A percentile compares a stretch with the other conserved stretches of the same genome.
Conservation (phyloP, 2,329 filamentous ascomycete genomes). For the Fusarium proliferatum region DNA sequence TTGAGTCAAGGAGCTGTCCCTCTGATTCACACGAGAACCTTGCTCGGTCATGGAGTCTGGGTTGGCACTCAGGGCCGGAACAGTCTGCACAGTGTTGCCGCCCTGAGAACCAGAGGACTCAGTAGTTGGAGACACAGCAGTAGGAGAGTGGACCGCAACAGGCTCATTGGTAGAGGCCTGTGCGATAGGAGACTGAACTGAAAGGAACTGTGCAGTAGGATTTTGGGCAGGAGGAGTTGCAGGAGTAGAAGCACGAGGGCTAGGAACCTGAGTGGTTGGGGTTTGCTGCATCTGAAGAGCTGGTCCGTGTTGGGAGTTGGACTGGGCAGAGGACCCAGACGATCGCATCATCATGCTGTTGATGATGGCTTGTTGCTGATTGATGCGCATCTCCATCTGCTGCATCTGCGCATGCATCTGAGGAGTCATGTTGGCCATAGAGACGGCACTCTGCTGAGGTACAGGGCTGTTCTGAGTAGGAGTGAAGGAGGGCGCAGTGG, state of each 20-base stretch:
- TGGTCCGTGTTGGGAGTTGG: background rate
- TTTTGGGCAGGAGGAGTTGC: background rate
- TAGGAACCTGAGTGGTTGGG: background rate
- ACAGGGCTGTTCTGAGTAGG: background rate
- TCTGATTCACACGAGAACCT: background rate
- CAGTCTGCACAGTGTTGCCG: background rate
- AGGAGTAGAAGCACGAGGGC: background rate
- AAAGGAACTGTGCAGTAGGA: background rate
- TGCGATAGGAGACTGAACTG: background rate
- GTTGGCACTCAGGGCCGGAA: background rate
- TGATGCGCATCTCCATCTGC: background rate
- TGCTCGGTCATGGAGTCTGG: background rate
- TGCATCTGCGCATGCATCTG: background rate
- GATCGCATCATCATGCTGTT: background rate
- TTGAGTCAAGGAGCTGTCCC: background rate
- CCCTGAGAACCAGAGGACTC: background rate
- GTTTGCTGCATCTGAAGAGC: background rate
- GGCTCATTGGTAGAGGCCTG: background rate
- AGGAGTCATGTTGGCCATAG: background rate
- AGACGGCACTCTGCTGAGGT: background rate
- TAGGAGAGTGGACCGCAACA: background rate
- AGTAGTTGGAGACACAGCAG: background rate
- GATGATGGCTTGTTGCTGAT: background rate
- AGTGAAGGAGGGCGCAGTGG: background rate
- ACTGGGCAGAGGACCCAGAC: background rate